Evolutionary conservation across 2,329 filamentous ascomycete species (phyloP).

Genomic region (Lachnum nothofagi): DNA sequence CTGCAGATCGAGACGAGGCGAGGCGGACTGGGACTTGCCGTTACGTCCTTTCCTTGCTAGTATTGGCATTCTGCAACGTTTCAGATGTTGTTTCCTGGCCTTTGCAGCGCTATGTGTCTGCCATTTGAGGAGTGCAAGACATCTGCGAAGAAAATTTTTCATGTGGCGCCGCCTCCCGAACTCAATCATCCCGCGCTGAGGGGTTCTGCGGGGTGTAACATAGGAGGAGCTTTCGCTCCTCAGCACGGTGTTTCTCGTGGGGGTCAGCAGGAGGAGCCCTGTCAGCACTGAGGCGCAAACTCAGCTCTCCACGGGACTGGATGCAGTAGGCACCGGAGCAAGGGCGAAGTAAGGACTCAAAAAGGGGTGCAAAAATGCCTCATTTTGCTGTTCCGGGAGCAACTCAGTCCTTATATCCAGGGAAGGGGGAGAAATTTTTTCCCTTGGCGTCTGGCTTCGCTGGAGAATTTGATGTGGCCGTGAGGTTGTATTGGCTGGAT

Average conservation of each 20-base stretch:
- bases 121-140: too few species aligned
- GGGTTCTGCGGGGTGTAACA: too few species aligned
- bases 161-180: too few species aligned
- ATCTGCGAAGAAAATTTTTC: too few species aligned
- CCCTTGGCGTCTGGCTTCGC: not conserved
- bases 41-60: not conserved
- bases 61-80: not conserved
- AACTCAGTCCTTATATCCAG: not conserved
- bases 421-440: not conserved
- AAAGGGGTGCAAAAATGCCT: not conserved
- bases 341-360: too few species aligned
- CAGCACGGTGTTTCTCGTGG: not conserved
- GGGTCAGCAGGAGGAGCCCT: not conserved
- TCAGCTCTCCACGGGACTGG: not conserved
- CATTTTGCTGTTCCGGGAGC: not conserved
- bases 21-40: not conserved
- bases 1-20: not conserved
- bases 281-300: not conserved
- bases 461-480: not conserved
- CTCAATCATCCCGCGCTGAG: too few species aligned
- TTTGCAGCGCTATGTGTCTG: not conserved
- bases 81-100: not conserved
- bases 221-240: too few species aligned
- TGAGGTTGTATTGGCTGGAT: not conserved
- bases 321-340: too few species aligned